Evolutionary conservation across 306 rosid species (phyloP).

Genomic region (Hippophae rhamnoides): DNA sequence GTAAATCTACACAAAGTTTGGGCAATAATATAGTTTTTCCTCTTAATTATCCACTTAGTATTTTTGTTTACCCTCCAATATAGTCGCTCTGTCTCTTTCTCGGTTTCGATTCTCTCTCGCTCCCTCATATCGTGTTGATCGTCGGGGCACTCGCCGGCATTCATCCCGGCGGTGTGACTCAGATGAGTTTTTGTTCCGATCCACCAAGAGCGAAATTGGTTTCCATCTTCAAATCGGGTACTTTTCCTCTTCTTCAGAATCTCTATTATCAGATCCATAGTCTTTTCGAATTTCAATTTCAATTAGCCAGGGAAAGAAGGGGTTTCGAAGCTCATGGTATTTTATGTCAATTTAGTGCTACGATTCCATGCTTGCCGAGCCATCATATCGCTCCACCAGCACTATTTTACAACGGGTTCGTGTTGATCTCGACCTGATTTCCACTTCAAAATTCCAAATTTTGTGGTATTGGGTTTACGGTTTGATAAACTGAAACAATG

Average conservation of each 20-base stretch:
- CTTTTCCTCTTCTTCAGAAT: conserved; percentile 5
- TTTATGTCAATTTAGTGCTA: conserved; percentile 23
- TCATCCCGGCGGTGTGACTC: conserved; percentile 38
- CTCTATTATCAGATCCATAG: conserved; percentile 37
- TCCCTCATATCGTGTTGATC: conserved; percentile 25
- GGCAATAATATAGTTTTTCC: background rate
- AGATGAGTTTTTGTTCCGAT: conserved; percentile 39
- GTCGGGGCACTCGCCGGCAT: conserved; percentile 47
- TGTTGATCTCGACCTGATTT: conserved; percentile 17
- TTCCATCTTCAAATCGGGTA: conserved; percentile 16
- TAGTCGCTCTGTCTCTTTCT: conserved; percentile 19
- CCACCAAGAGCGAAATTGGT: conserved; percentile 14
- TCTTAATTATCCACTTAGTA: conserved; percentile 26
- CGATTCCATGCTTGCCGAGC: conserved; percentile 22
- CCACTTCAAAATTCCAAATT: conserved; percentile 15
- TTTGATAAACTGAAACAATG: conserved; percentile 37
- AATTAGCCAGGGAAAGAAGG: conserved; percentile 6
- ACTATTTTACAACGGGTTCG: conserved; percentile 14
- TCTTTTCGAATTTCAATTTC: conserved; percentile 8
- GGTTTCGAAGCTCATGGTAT: conserved; percentile 2
- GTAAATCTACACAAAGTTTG: too few relatives aligned
- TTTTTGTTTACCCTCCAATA: conserved; percentile 3
- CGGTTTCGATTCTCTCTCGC: conserved; percentile 20
- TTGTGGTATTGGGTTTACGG: conserved; percentile 33
- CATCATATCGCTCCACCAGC: conserved; percentile 9